These are phyloP conservation scores for Diplodia corticola DNA, from an alignment of 2,329 filamentous ascomycete genomes.

Conservation along the genomic window DNA sequence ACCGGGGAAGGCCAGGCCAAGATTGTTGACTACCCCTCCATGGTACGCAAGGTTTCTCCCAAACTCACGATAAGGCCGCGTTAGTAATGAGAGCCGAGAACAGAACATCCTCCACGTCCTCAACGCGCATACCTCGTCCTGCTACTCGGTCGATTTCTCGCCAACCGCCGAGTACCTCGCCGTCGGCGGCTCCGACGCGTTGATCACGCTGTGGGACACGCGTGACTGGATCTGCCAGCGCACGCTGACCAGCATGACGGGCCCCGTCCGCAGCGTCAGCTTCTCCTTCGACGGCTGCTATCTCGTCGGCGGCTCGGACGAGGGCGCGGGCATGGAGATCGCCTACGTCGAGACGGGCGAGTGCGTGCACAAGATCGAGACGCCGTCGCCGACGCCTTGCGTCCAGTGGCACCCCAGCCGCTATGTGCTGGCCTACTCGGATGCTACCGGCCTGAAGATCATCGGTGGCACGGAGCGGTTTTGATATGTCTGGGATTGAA, in stretches of 20 bases:
- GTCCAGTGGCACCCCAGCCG: slow-evolving; percentile 75
- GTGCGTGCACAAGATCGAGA: slow-evolving; percentile 70
- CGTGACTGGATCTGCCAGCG: slow-evolving; percentile 73
- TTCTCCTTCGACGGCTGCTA: slow-evolving; percentile 80
- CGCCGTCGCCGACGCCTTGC: slow-evolving; percentile 62
- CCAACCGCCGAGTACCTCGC: slow-evolving; percentile 71
- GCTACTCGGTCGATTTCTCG: slow-evolving; percentile 67
- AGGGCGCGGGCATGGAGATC: slow-evolving; percentile 68
- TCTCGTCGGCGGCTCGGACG: slow-evolving; percentile 71
- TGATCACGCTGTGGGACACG: slow-evolving; percentile 77
- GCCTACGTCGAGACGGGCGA: slow-evolving; percentile 74
- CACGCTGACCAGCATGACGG: slow-evolving; percentile 68
- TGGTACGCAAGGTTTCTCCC: slow-evolving; percentile 28
- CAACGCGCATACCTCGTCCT: slow-evolving; percentile 72
- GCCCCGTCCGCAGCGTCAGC: slow-evolving; percentile 69
- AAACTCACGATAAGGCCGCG: slow-evolving; percentile 27
- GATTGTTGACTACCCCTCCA: slow-evolving; percentile 55
- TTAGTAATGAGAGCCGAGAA: background rate
- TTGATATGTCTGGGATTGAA: slow-evolving; percentile 1
- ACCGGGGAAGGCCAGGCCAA: slow-evolving; percentile 70
- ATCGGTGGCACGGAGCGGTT: slow-evolving; percentile 50
- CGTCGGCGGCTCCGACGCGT: slow-evolving; percentile 72
- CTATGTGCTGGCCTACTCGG: slow-evolving; percentile 73
- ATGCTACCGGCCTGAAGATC: slow-evolving; percentile 66
- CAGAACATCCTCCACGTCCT: slow-evolving; percentile 56